Conservation (phyloP, 2,329 filamentous ascomycete species). For the Alternaria incomplexa region DNA sequence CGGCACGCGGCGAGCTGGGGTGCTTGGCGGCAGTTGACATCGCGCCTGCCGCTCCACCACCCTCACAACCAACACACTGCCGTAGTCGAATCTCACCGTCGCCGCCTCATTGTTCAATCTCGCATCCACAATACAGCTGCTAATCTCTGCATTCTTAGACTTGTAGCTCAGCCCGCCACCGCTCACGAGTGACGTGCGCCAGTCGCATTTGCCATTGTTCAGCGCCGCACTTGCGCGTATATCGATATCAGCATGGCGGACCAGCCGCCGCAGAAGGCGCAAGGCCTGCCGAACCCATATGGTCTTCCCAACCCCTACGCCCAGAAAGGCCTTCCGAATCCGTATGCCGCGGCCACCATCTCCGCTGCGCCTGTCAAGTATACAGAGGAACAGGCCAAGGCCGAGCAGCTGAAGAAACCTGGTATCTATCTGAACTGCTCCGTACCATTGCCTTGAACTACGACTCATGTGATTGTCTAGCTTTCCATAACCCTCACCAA, state of each 20-base stretch:
- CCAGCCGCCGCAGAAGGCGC: slow-evolving; percentile 31
- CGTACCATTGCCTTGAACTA: slow-evolving; percentile 25
- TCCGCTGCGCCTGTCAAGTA: slow-evolving; percentile 37
- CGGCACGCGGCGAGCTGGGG: slow-evolving; percentile 2
- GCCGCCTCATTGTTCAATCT: background rate
- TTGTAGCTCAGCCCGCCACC: background rate
- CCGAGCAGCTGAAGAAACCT: slow-evolving; percentile 41
- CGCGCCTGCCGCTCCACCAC: slow-evolving; percentile 6
- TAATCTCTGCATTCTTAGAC: background rate
- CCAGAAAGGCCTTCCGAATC: slow-evolving; percentile 32
- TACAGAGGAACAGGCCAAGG: slow-evolving; percentile 40
- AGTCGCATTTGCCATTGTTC: slow-evolving; percentile 7
- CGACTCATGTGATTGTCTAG: slow-evolving; percentile 38
- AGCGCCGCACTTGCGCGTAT: slow-evolving; percentile 7
- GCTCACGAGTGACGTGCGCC: background rate
- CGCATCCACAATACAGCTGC: background rate
- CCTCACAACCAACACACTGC: background rate
- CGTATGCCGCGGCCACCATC: slow-evolving; percentile 35
- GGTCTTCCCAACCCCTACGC: slow-evolving; percentile 38
- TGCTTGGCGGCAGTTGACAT: background rate
- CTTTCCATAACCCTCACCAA: slow-evolving; percentile 41
- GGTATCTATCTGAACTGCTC: slow-evolving; percentile 39
- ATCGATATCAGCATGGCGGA: slow-evolving; percentile 29
- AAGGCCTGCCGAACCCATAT: slow-evolving; percentile 36
- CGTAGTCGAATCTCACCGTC: background rate